Conservation (phyloP, 106 monocot genomes). For the Gastrodia elata region DNA sequence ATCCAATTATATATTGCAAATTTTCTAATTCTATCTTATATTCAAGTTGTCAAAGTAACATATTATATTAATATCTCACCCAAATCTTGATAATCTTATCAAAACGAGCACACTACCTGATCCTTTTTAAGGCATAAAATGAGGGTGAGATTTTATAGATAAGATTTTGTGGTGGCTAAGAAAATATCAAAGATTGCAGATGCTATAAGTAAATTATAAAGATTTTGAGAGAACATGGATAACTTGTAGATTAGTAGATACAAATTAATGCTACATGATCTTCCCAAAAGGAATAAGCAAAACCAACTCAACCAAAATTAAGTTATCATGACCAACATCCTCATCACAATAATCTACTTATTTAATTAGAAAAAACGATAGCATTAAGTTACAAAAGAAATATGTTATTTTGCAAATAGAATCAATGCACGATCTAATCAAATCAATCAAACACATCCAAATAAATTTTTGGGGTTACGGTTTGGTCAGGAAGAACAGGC, state of each 20-base stretch:
- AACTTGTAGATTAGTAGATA: not conserved
- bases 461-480: not conserved
- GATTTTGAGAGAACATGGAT: not conserved
- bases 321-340: not conserved
- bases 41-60: too few species aligned
- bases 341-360: not conserved
- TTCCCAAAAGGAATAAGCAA: not conserved
- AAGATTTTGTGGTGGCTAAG: too few species aligned
- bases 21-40: too few species aligned
- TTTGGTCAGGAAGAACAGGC: not conserved
- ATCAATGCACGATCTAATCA: conserved; percentile 70
- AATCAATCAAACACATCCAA: conserved; percentile 63
- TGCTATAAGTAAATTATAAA: not conserved
- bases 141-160: too few species aligned
- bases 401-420: conserved; percentile 74
- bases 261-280: not conserved
- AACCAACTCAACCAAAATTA: not conserved
- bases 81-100: too few species aligned
- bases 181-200: too few species aligned
- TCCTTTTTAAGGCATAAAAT: too few species aligned
- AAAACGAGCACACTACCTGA: too few species aligned
- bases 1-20: too few species aligned
- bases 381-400: not conserved
- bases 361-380: not conserved
- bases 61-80: too few species aligned